Base-by-base conservation (phyloP, 495 filamentous ascomycete genomes). In the Aspergillus avenaceus region DNA sequence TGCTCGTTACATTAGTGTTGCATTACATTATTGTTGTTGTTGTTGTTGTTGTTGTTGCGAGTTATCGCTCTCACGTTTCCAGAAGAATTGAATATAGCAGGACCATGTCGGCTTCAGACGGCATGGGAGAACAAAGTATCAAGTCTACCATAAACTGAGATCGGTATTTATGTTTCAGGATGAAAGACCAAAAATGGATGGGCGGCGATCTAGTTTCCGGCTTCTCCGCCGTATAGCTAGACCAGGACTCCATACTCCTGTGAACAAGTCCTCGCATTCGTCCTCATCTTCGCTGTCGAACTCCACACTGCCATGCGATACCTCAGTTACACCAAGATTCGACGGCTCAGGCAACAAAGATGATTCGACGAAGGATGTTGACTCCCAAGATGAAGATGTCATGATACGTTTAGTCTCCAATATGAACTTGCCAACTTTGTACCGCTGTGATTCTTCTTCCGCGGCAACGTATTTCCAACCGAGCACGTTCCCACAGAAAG, bases 401-500 rank as follows among this genome's bases (percentile, higher is more conserved):
- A 80, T 81, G 21, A 90, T 84, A 52, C 86, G 76, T 63, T 84
- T 84, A 26, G 85, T 90, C 72, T 97, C 92, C 28, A 97, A 65
- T n/a, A 97, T 96, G 58, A 91, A 96, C 65, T 95, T 96, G 24
- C 92, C 92, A 24, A 97, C 84, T 65, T 97, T 97, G 70, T 97
- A 97, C 46, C 79, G 77, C 65, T 97, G 92, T 31, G 74, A 75
- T 53, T 84, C 75, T 59, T 96, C 87, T 45, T 86, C 84, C 0
- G 92, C 92, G 36, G 82, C 82, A 45, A 96, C 78, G 63, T 97
- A 97, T 66, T 96, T 96, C 92, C 92, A 97, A 8, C 92, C 92
- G 14, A 97, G 63, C 34, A 87, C 80, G 36, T 66, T 80, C 4
- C 76, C 77, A 62, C 92, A 87, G 46, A 84, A 67, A 25, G 77